Percentiles rank a stretch among this genome's conserved stretches.
Conservation (phyloP, 345 rosid genomes). For the Hypericum androsaemum region DNA sequence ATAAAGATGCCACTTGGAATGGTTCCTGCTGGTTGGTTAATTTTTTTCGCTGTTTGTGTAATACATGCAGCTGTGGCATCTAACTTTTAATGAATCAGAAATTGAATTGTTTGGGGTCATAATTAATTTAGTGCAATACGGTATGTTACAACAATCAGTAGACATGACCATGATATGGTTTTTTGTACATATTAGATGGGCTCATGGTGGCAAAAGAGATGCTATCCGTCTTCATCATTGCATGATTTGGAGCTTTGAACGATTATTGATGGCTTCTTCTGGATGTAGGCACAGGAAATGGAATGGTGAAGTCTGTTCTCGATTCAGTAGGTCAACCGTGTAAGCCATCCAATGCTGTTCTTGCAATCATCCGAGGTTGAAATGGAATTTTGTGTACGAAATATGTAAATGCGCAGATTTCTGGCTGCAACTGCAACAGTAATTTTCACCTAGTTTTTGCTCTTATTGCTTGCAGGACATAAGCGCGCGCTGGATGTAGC, state of each 20-base stretch:
- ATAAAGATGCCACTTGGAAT: constrained; percentile 71
- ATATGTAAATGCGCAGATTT: constrained; percentile 1
- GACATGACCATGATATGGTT: too few species aligned
- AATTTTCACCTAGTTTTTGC: constrained; percentile 3
- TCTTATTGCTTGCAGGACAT: constrained; percentile 43
- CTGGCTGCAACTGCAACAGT: constrained; percentile 2
- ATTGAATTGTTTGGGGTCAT: too few species aligned
- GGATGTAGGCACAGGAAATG: constrained; percentile 80
- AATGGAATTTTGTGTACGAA: constrained; percentile 4
- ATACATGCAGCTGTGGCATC: neutral
- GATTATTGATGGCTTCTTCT: constrained; percentile 1
- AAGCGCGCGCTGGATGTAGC: constrained; percentile 71
- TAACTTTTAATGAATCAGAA: too few species aligned
- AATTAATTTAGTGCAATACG: too few species aligned
- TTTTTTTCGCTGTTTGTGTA: constrained; percentile 2
- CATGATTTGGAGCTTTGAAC: neutral
- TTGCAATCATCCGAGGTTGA: constrained; percentile 79
- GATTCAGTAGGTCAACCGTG: constrained; percentile 71
- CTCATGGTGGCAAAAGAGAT: neutral
- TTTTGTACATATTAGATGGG: too few species aligned
- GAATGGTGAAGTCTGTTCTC: constrained; percentile 81
- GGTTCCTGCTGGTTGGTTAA: constrained; percentile 77
- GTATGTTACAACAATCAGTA: too few species aligned
- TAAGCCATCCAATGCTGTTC: constrained; percentile 46
- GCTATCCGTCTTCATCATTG: neutral